Base-by-base conservation (phyloP, 1,139 yeast genomes). In the Suhomyces bokatorum region DNA sequence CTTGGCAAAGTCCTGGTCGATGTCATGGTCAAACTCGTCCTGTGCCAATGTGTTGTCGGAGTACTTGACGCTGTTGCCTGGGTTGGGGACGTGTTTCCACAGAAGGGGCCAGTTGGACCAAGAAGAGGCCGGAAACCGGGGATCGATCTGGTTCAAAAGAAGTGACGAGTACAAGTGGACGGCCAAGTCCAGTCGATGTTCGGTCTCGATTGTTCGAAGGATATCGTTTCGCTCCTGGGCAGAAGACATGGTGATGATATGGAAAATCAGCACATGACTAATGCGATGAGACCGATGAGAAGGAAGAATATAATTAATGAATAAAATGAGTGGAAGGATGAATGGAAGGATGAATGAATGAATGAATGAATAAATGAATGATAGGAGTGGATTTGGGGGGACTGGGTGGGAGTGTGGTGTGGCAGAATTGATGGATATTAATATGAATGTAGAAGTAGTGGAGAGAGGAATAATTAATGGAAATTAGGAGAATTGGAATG, bases 91-190 rank as follows among this genome's bases (percentile, higher is more conserved):
- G 10, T 52, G 50, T 2, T 59, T 50, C 2, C 51, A 34, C 0
- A 62, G 57, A 15, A 69, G 48, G 0, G 84, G 85, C 85, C 84
- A 81, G 1, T 63, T 50, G 1, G 73, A 44, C 77, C 83, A 80
- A 3, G 46, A 42, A 4, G 50, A 42, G 1, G 47, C 38, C 2
- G 84, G 83, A 44, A 67, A 66, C 10, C 37, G 26, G 0, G 73
- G 73, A 43, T 73, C 65, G n/a, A 67, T 52, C 16, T 64, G 56
- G 38, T 69, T 75, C 3, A 77, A 55, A 24, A 81, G 60, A 39
- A 68, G 63, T 0, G 77, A 48, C 11, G 80, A 69, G 55, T 80
- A 81, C 6, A 82, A 59, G 59, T 82, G 87, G 1, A 77, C 48
- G 0, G 78, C 76, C 29, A 81, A 60, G 56, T 82, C 85, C 12